Conservation (phyloP, 129 eudicot genomes). For the Centrapalus pauciflorus region DNA sequence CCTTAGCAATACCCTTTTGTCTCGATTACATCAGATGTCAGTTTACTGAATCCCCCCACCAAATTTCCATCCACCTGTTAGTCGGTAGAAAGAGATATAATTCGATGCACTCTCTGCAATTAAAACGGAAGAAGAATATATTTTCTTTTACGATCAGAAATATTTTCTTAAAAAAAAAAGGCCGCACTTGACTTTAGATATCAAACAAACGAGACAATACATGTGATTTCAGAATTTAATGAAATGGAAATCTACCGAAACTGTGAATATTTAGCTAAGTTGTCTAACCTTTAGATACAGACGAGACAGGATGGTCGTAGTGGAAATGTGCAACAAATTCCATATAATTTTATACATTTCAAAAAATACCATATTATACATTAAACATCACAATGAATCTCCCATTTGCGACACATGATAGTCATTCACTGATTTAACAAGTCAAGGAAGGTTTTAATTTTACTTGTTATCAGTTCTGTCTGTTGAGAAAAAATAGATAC, state of each 20-base stretch:
- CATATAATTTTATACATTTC: neutral
- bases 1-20: constrained; percentile 74
- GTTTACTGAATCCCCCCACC: neutral
- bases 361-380: neutral
- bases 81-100: neutral
- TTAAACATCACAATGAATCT: neutral
- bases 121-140: neutral
- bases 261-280: too few relatives aligned
- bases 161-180: neutral
- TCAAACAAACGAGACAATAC: too few relatives aligned
- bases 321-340: neutral
- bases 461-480: neutral
- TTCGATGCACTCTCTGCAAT: neutral
- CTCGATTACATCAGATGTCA: constrained; percentile 75
- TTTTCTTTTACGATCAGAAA: neutral
- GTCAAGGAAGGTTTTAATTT: neutral
- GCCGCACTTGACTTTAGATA: too few relatives aligned
- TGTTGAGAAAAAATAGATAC: neutral
- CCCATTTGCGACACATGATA: neutral
- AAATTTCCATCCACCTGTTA: neutral
- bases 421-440: neutral
- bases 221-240: neutral
- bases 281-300: neutral
- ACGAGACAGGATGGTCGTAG: neutral
- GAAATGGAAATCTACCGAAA: too few relatives aligned